Evolutionary conservation across 805 yeast genomes (phyloP).

Genomic region (Ogataea paraovalis): DNA sequence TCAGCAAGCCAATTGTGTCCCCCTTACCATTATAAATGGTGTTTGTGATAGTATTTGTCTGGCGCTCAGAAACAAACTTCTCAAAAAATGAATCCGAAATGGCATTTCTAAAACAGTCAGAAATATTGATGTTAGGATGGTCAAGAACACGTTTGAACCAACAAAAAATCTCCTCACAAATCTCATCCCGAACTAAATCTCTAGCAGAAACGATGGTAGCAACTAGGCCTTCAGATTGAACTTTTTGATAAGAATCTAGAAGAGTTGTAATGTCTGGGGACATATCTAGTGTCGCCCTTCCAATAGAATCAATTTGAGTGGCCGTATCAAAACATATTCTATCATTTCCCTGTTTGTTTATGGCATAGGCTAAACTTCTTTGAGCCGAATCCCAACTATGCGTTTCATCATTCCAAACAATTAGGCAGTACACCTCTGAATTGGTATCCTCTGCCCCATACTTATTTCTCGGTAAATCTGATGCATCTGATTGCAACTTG

Average conservation of each 20-base stretch:
- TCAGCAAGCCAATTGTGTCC: slow-evolving; percentile 30
- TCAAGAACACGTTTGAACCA: slow-evolving; percentile 47
- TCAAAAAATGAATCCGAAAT: slow-evolving; percentile 44
- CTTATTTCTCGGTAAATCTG: slow-evolving; percentile 30
- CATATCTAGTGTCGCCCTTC: slow-evolving; percentile 45
- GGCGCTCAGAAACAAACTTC: slow-evolving; percentile 31
- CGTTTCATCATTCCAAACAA: slow-evolving; percentile 77
- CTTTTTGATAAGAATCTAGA: slow-evolving; percentile 11
- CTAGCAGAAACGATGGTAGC: slow-evolving; percentile 50
- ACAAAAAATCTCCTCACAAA: slow-evolving; percentile 40
- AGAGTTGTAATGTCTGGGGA: slow-evolving; percentile 22
- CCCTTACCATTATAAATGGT: slow-evolving; percentile 15
- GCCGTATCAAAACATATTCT: slow-evolving; percentile 35
- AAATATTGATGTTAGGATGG: slow-evolving; percentile 36
- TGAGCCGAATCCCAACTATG: slow-evolving; percentile 46
- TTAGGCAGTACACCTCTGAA: slow-evolving; percentile 39
- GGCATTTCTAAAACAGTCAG: slow-evolving; percentile 35
- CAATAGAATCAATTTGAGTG: slow-evolving; percentile 42
- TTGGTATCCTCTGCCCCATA: slow-evolving; percentile 37
- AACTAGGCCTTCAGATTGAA: slow-evolving; percentile 42
- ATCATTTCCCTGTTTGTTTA: background rate
- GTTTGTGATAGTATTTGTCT: slow-evolving; percentile 20
- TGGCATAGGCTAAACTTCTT: slow-evolving; percentile 16
- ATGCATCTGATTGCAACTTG: slow-evolving; percentile 25
- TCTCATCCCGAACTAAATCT: slow-evolving; percentile 47